Evolutionary conservation across 2,329 filamentous ascomycete genomes (phyloP).

Genomic region (Didymella exigua): DNA sequence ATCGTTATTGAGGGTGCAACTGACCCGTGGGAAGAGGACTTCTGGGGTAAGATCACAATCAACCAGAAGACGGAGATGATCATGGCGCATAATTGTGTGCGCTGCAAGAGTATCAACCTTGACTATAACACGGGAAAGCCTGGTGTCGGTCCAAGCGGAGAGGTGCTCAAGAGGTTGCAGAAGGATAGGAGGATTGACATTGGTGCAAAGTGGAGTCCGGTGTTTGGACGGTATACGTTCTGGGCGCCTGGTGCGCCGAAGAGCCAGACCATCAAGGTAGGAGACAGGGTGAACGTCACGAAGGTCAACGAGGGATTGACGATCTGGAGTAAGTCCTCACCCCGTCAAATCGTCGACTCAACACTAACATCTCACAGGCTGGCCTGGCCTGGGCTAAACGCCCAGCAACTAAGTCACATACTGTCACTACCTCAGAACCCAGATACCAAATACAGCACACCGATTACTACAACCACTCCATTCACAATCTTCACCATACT

Average conservation of each 20-base stretch:
- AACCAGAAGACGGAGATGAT: slow-evolving; percentile 40
- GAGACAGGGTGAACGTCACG: slow-evolving; percentile 51
- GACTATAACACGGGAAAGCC: slow-evolving; percentile 54
- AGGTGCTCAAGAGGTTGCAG: slow-evolving; percentile 54
- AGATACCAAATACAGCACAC: background rate
- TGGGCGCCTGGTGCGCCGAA: slow-evolving; percentile 31
- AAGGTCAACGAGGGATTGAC: slow-evolving; percentile 50
- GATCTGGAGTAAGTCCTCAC: slow-evolving; percentile 49
- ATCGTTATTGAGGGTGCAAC: slow-evolving; percentile 52
- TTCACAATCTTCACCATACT: no score
- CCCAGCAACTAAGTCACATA: background rate
- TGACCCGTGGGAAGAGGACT: slow-evolving; percentile 54
- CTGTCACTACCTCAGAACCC: background rate
- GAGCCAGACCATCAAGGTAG: slow-evolving; percentile 40
- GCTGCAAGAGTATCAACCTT: slow-evolving; percentile 55
- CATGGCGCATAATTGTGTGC: slow-evolving; percentile 53
- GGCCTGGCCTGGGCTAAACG: slow-evolving; percentile 7
- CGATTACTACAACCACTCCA: background rate
- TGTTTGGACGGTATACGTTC: slow-evolving; percentile 57
- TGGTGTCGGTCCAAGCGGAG: slow-evolving; percentile 45
- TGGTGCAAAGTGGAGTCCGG: slow-evolving; percentile 54
- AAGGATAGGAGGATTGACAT: slow-evolving; percentile 53
- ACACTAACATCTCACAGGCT: slow-evolving; percentile 2
- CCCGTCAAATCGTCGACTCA: no score
- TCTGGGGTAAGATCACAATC: slow-evolving; percentile 50